phyloP scores from a whole-genome alignment of 2,329 filamentous ascomycete species.

The Davidsoniella virescens region DNA sequence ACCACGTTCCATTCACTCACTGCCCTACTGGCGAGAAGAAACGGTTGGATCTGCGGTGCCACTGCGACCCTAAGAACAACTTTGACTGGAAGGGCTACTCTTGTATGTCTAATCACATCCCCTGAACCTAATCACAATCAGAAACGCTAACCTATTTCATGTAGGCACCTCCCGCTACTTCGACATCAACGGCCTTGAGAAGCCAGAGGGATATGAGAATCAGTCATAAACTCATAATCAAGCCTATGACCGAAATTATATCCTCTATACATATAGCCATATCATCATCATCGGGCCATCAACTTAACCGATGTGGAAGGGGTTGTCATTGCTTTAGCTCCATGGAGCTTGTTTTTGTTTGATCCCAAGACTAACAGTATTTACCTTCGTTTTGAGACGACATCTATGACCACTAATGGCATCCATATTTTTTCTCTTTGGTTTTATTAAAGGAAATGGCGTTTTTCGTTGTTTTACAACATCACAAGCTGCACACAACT shows the following conservation, averaged over 20 bases:
- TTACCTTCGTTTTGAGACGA: too few relatives aligned
- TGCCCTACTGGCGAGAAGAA: slow-evolving; percentile 83
- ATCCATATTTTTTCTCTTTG: background rate
- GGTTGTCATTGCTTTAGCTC: too few relatives aligned
- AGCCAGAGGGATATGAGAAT: slow-evolving; percentile 72
- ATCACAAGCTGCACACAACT: too few relatives aligned
- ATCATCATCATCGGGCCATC: background rate
- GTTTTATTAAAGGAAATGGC: background rate
- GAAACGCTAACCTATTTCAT: background rate
- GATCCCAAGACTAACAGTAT: too few relatives aligned
- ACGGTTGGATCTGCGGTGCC: slow-evolving; percentile 71
- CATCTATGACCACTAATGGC: background rate
- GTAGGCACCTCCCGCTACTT: slow-evolving; percentile 61
- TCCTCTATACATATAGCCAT: background rate
- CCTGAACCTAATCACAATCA: slow-evolving; percentile 12
- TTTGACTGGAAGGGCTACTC: slow-evolving; percentile 99
- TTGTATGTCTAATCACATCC: slow-evolving; percentile 43
- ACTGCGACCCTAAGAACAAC: slow-evolving; percentile 90
- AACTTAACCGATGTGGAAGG: background rate
- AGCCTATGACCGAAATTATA: too few relatives aligned
- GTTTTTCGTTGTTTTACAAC: background rate
- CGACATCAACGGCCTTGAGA: slow-evolving; percentile 62
- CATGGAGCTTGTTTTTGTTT: too few relatives aligned
- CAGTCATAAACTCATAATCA: slow-evolving; percentile 29
- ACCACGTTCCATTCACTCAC: slow-evolving; percentile 94